phyloP scores from a whole-genome alignment of 495 filamentous ascomycete species.

The Aspergillus funiculosus region DNA sequence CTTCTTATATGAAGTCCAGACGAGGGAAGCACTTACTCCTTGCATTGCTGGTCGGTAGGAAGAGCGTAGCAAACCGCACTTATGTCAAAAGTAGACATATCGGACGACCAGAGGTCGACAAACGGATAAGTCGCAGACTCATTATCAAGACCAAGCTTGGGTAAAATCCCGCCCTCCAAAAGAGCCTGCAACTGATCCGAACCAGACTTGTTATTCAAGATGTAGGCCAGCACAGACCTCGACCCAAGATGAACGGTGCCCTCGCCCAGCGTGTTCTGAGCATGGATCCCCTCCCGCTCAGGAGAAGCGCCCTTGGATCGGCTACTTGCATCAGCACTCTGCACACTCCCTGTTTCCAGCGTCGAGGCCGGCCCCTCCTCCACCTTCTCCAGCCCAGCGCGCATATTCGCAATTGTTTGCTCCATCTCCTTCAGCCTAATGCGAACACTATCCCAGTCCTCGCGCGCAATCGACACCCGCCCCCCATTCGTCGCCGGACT shows the following conservation, averaged over 20 bases:
- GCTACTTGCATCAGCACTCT: constrained; percentile 49
- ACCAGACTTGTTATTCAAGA: constrained; percentile 58
- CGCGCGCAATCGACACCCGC: constrained; percentile 39
- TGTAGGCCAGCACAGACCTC: constrained; percentile 53
- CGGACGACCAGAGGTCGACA: constrained; percentile 55
- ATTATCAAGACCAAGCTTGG: constrained; percentile 76
- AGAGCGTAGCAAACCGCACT: constrained; percentile 67
- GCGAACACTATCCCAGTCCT: constrained; percentile 45
- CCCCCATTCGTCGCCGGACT: constrained; percentile 21
- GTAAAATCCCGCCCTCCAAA: constrained; percentile 70
- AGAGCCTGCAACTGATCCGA: constrained; percentile 59
- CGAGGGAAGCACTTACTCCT: constrained; percentile 45
- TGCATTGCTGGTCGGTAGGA: constrained; percentile 58
- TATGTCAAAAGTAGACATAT: constrained; percentile 65
- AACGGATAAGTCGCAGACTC: constrained; percentile 78
- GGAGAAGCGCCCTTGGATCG: constrained; percentile 37
- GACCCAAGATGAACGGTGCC: constrained; percentile 55
- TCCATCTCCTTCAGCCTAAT: constrained; percentile 40
- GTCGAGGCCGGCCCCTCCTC: constrained; percentile 28
- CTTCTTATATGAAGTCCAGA: neutral
- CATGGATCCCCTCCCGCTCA: constrained; percentile 51
- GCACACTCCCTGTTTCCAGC: constrained; percentile 48
- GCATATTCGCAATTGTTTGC: constrained; percentile 36
- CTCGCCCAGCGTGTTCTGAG: constrained; percentile 48
- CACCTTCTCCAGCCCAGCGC: constrained; percentile 36